Evolutionary conservation across 1,284 basidiomycete species (phyloP).

Genomic region (Trametes hirsuta): DNA sequence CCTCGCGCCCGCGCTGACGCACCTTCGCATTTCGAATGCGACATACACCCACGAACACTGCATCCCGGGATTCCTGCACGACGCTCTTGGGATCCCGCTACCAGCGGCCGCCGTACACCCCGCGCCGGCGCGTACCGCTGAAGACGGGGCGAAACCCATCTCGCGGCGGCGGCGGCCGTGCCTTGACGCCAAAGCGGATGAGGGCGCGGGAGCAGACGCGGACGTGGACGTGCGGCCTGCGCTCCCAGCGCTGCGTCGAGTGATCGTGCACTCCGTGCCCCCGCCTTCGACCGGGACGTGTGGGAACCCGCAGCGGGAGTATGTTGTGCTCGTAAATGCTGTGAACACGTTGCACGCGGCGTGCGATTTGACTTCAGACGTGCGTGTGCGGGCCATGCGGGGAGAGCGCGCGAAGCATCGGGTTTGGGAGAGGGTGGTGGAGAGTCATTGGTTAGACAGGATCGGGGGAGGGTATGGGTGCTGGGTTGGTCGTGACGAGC

Average conservation of each 20-base stretch:
- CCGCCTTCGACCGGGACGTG: slow-evolving; percentile 4
- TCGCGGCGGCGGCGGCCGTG: background rate
- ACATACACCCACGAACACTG: slow-evolving; percentile 22
- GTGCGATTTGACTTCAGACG: slow-evolving; percentile 9
- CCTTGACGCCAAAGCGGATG: background rate
- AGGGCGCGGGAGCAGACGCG: background rate
- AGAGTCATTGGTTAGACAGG: slow-evolving; percentile 12
- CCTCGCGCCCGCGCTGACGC: slow-evolving; percentile 18
- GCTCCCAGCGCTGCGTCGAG: slow-evolving; percentile 8
- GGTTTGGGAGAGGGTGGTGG: slow-evolving; percentile 13
- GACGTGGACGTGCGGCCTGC: background rate
- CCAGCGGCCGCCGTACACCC: background rate
- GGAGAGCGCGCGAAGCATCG: slow-evolving; percentile 10
- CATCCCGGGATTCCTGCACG: slow-evolving; percentile 18
- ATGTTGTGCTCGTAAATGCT: slow-evolving; percentile 10
- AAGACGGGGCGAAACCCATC: background rate
- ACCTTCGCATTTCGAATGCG: slow-evolving; percentile 24
- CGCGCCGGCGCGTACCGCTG: background rate
- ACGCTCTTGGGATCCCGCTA: slow-evolving; percentile 12
- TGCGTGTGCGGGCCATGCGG: slow-evolving; percentile 6
- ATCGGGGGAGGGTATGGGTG: slow-evolving; percentile 15
- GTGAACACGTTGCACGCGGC: slow-evolving; percentile 11
- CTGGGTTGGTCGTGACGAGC: slow-evolving; percentile 2
- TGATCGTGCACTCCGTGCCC: slow-evolving; percentile 18
- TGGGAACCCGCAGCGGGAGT: slow-evolving; percentile 12